These are phyloP conservation scores for Xerophyta viscosa DNA, from an alignment of 106 monocot species.

Conservation along the genomic window DNA sequence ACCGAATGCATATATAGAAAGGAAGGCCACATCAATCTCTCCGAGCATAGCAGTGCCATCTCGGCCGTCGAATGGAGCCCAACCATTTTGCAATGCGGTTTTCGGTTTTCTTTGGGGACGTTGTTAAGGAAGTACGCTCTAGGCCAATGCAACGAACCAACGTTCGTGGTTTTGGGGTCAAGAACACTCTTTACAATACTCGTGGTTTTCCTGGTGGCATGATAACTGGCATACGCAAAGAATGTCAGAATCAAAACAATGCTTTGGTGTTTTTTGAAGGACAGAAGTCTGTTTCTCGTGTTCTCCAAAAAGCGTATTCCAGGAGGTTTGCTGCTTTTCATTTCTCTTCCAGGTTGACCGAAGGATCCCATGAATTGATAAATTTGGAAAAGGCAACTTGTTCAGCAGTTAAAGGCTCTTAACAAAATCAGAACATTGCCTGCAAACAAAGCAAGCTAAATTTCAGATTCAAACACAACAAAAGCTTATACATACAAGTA, in stretches of 20 bases:
- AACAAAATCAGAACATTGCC: too few species aligned
- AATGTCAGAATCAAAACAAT: constrained; percentile 65
- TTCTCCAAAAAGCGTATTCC: constrained; percentile 44
- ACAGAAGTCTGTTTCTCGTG: constrained; percentile 22
- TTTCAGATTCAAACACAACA: too few species aligned
- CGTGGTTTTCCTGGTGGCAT: constrained; percentile 77
- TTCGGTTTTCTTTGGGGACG: constrained; percentile 2
- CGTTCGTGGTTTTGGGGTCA: constrained; percentile 38
- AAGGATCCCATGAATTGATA: constrained; percentile 21
- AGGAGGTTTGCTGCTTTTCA: constrained; percentile 21
- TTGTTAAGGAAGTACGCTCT: constrained; percentile 15
- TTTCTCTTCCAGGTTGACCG: constrained; percentile 7
- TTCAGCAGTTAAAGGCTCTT: too few species aligned
- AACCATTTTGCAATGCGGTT: constrained; percentile 25
- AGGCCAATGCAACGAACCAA: constrained; percentile 21
- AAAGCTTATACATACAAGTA: too few species aligned
- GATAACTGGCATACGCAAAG: constrained; percentile 73
- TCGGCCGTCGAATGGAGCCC: constrained; percentile 70
- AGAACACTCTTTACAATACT: constrained; percentile 82
- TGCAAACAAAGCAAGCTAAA: too few species aligned
- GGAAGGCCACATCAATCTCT: constrained; percentile 82
- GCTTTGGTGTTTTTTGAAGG: constrained; percentile 57
- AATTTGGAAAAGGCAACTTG: not conserved
- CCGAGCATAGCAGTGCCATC: constrained; percentile 75
- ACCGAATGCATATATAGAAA: constrained; percentile 68